A percentile compares a stretch with the other conserved stretches of the same genome.
phyloP scores from a whole-genome alignment of 2,329 filamentous ascomycete species.

The Colletotrichum tanaceti region DNA sequence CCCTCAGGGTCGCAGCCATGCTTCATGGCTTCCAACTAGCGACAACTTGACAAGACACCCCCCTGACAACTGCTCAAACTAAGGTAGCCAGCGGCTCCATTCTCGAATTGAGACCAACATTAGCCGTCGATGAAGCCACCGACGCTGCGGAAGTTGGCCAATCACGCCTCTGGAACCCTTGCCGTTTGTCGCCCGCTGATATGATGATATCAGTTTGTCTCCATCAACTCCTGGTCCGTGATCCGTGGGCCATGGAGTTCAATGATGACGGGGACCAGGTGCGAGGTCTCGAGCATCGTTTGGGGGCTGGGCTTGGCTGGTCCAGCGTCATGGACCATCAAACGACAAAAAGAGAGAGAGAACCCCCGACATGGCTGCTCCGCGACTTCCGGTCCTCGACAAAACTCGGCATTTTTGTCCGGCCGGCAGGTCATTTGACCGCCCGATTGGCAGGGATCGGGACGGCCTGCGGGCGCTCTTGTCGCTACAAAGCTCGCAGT shows the following conservation, averaged over 20 bases:
- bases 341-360: background rate
- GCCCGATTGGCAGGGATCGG: conserved; percentile 13
- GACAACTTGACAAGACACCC: conserved; percentile 2
- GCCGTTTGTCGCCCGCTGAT: conserved; percentile 10
- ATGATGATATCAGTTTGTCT: conserved; percentile 17
- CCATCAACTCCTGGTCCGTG: conserved; percentile 23
- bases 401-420: conserved; percentile 25
- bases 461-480: conserved; percentile 24
- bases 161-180: conserved; percentile 20
- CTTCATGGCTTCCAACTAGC: no score
- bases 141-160: conserved; percentile 30
- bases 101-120: conserved; percentile 23
- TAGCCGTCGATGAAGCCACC: conserved; percentile 17
- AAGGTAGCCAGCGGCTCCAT: background rate
- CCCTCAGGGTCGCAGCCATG: conserved; percentile 27
- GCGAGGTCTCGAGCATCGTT: conserved; percentile 7
- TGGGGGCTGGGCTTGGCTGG: background rate
- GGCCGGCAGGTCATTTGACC: conserved; percentile 29
- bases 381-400: conserved; percentile 20
- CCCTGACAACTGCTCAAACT: background rate
- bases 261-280: conserved; percentile 15
- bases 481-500: conserved; percentile 11
- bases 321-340: conserved; percentile 6
- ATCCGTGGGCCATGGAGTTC: conserved; percentile 28
- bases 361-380: conserved; percentile 2